Percentiles rank a stretch among this genome's conserved stretches.
Evolutionary conservation across 208 protist species (phyloP).

Genomic region (Phytomonas sp.): DNA sequence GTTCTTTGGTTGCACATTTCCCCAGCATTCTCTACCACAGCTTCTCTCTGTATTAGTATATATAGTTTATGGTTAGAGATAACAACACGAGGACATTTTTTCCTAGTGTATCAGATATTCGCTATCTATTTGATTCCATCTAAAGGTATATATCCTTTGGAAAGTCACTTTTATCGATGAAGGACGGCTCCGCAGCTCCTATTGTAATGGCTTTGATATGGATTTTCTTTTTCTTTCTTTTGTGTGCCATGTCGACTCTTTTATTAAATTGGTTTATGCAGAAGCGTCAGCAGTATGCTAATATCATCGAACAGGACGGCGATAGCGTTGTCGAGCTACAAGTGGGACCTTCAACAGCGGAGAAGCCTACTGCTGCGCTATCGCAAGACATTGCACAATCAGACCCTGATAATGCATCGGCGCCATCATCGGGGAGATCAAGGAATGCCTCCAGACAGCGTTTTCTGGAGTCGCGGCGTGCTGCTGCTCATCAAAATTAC

Average conservation of each 20-base stretch:
- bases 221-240: constrained; percentile 14
- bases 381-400: constrained; percentile 15
- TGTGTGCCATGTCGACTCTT: constrained; percentile 9
- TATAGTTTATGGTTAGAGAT: not conserved
- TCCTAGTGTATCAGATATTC: not conserved
- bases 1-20: not conserved
- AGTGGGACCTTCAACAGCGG: not conserved
- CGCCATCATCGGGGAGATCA: constrained; percentile 5
- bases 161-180: not conserved
- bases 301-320: constrained; percentile 5
- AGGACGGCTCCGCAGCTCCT: not conserved
- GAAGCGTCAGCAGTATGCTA: constrained; percentile 16
- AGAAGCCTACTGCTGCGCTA: constrained; percentile 7
- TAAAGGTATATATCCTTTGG: not conserved
- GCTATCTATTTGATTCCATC: constrained; percentile 1
- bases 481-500: constrained; percentile 42
- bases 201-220: not conserved
- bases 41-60: not conserved
- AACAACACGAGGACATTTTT: not conserved
- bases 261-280: constrained; percentile 44
- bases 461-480: constrained; percentile 52
- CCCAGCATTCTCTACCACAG: not conserved
- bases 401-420: not conserved
- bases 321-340: constrained; percentile 18
- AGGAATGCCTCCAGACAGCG: constrained; percentile 59